Evolutionary conservation across 139 green algal species (phyloP).

Genomic region (Coelastrella sp.): DNA sequence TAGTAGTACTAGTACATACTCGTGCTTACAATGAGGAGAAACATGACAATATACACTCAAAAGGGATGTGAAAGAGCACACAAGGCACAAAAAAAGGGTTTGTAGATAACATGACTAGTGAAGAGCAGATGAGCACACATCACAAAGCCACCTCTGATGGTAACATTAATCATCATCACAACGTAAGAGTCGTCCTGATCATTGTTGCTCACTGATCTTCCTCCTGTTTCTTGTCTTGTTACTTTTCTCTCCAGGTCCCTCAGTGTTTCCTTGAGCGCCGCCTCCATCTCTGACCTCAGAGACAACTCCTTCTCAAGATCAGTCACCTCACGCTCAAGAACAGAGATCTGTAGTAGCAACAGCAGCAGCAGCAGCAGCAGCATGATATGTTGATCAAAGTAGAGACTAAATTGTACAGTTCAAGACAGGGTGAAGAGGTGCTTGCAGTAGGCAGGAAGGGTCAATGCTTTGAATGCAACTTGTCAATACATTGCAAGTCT

Average conservation of each 20-base stretch:
- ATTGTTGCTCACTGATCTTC: neutral
- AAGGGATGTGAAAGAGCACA: neutral
- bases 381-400: neutral
- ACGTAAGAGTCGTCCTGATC: neutral
- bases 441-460: no score
- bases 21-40: no score
- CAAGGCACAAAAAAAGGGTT: no score
- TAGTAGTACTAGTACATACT: neutral
- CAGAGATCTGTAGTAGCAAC: neutral
- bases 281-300: conserved; percentile 68
- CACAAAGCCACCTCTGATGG: no score
- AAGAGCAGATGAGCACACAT: no score
- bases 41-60: no score
- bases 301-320: conserved; percentile 61
- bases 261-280: conserved; percentile 68
- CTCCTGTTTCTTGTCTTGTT: neutral
- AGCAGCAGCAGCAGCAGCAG: neutral
- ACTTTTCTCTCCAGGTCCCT: conserved; percentile 57
- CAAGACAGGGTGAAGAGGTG: no score
- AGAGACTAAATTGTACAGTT: no score
- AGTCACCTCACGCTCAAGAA: conserved; percentile 52
- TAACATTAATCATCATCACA: no score
- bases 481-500: no score
- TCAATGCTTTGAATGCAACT: no score
- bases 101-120: no score